Percentiles rank a stretch among this genome's conserved stretches.
Conservation (phyloP, 1,284 basidiomycete species). For the Fistulinella cinereoalba region DNA sequence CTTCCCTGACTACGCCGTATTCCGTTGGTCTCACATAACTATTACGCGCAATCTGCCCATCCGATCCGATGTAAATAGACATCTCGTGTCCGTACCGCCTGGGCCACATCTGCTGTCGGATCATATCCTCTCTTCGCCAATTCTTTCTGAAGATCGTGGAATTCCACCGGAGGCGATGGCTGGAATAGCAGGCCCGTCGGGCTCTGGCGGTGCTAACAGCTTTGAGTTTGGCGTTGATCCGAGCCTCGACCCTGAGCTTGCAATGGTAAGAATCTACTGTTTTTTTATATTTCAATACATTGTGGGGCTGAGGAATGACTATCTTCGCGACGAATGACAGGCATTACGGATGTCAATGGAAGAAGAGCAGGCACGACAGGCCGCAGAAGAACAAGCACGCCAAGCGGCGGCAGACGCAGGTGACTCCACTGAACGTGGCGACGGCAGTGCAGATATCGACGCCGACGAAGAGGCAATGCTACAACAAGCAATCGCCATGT, state of each 20-base stretch:
- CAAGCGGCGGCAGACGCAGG: constrained; percentile 35
- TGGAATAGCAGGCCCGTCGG: constrained; percentile 46
- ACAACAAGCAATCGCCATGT: constrained; percentile 61
- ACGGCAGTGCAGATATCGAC: constrained; percentile 41
- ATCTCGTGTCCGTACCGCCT: constrained; percentile 80
- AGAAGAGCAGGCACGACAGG: constrained; percentile 90
- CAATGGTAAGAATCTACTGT: constrained; percentile 67
- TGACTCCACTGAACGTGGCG: constrained; percentile 20
- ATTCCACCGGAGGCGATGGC: constrained; percentile 64
- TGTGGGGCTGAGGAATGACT: constrained; percentile 1
- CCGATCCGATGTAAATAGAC: constrained; percentile 45
- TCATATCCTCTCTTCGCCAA: constrained; percentile 74
- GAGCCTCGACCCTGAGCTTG: constrained; percentile 92
- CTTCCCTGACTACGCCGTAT: not conserved
- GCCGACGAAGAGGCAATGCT: constrained; percentile 68
- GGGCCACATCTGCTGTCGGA: constrained; percentile 84
- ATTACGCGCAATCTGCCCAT: not conserved
- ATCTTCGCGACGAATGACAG: constrained; percentile 40
- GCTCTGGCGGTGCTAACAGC: constrained; percentile 48
- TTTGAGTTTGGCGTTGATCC: constrained; percentile 95
- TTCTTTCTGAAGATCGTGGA: constrained; percentile 78
- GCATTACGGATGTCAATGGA: constrained; percentile 97
- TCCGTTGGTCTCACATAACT: not conserved
- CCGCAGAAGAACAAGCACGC: constrained; percentile 46
- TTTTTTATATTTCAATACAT: not conserved